These are phyloP conservation scores for Isabelozyma pseudorhagii DNA, from an alignment of 805 yeast genomes.

Conservation along the genomic window DNA sequence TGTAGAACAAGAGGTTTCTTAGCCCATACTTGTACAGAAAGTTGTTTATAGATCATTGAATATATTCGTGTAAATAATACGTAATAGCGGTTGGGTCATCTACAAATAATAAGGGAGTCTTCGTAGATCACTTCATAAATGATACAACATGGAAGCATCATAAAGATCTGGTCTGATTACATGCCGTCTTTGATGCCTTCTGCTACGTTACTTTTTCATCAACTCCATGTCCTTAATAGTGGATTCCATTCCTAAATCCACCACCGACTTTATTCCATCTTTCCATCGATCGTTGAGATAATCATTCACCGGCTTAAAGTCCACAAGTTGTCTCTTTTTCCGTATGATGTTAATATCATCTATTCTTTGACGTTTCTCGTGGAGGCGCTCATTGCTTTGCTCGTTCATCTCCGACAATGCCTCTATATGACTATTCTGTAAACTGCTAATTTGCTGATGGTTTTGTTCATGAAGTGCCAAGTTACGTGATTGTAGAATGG, in stretches of 20 bases:
- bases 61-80: too few species aligned
- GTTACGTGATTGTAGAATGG: slow-evolving; percentile 38
- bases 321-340: slow-evolving; percentile 37
- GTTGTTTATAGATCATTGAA: too few species aligned
- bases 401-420: slow-evolving; percentile 21
- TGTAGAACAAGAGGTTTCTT: too few species aligned
- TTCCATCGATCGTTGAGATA: slow-evolving; percentile 50
- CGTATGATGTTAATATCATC: slow-evolving; percentile 43
- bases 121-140: too few species aligned
- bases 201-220: background rate
- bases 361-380: slow-evolving; percentile 38
- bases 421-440: slow-evolving; percentile 29
- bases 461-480: slow-evolving; percentile 31
- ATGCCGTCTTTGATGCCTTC: too few species aligned
- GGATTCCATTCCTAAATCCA: slow-evolving; percentile 33
- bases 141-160: too few species aligned
- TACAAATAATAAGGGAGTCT: background rate
- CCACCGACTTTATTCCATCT: slow-evolving; percentile 40
- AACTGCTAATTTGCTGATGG: slow-evolving; percentile 34
- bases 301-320: slow-evolving; percentile 42
- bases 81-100: too few species aligned
- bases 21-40: too few species aligned
- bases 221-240: background rate
- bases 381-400: slow-evolving; percentile 15
- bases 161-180: too few species aligned